Percentiles rank a stretch among this genome's conserved stretches.
phyloP scores from a whole-genome alignment of 495 filamentous ascomycete species.

The Penicillium soppii region DNA sequence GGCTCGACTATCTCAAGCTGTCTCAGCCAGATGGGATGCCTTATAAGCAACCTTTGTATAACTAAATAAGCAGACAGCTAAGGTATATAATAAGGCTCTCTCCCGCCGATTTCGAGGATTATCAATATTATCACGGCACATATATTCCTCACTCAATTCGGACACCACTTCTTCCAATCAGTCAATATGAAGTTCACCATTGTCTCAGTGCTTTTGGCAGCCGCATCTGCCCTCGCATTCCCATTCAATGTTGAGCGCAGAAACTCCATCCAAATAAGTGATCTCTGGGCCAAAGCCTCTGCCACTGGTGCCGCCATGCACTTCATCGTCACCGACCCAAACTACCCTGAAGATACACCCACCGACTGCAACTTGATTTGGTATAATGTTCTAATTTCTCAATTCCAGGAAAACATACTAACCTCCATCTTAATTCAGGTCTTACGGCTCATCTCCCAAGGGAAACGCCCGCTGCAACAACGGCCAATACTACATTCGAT shows the following conservation, averaged over 20 bases:
- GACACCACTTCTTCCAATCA: not conserved
- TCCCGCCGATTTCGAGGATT: too few relatives aligned
- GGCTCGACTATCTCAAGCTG: not conserved
- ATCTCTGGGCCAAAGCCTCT: constrained; percentile 11
- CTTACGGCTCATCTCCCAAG: constrained; percentile 14
- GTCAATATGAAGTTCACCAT: constrained; percentile 22
- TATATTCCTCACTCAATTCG: not conserved
- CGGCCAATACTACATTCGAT: constrained; percentile 25
- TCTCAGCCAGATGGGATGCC: too few relatives aligned
- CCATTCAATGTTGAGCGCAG: constrained; percentile 10
- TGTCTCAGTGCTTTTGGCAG: constrained; percentile 15
- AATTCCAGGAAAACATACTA: not conserved
- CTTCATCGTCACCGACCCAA: constrained; percentile 22
- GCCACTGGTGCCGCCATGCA: constrained; percentile 11
- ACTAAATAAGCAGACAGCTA: too few relatives aligned
- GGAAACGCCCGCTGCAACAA: constrained; percentile 23
- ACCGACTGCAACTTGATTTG: constrained; percentile 29
- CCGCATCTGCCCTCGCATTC: constrained; percentile 18
- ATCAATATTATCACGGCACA: too few relatives aligned
- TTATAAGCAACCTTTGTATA: too few relatives aligned
- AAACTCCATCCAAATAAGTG: constrained; percentile 17
- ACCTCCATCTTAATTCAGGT: constrained; percentile 12
- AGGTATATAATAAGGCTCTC: too few relatives aligned
- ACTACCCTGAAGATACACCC: constrained; percentile 28
- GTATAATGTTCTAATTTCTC: constrained; percentile 8